Conservation (phyloP, 2,329 filamentous ascomycete species). For the Paracorniculantispora psalliotae region DNA sequence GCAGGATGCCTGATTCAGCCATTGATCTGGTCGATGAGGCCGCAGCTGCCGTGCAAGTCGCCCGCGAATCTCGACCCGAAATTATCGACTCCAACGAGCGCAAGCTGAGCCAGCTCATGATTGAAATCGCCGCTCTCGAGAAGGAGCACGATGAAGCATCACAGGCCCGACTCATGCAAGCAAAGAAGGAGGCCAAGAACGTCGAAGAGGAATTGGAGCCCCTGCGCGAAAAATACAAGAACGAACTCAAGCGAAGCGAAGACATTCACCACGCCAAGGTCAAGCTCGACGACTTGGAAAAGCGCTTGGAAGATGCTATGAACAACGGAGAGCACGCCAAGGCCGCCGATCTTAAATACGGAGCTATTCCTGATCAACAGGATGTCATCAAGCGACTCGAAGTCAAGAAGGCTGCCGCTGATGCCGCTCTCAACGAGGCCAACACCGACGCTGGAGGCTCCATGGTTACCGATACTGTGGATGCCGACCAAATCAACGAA, state of each 20-base stretch:
- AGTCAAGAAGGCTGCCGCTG: constrained; percentile 70
- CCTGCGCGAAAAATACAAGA: constrained; percentile 91
- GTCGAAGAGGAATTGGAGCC: constrained; percentile 90
- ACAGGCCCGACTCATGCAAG: constrained; percentile 72
- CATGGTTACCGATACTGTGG: constrained; percentile 88
- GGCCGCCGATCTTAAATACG: constrained; percentile 93
- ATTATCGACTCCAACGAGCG: constrained; percentile 92
- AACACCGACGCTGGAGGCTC: constrained; percentile 58
- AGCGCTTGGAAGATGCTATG: constrained; percentile 90
- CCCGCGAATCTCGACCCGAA: constrained; percentile 93
- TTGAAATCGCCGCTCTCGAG: constrained; percentile 92
- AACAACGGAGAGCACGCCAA: constrained; percentile 78
- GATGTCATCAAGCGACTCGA: constrained; percentile 76
- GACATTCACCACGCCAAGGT: constrained; percentile 92
- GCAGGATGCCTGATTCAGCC: constrained; percentile 90
- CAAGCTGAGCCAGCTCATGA: constrained; percentile 83
- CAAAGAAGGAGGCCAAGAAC: constrained; percentile 87
- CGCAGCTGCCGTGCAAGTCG: constrained; percentile 91
- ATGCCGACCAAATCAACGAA: constrained; percentile 97
- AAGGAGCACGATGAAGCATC: constrained; percentile 95
- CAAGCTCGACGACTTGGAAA: constrained; percentile 86
- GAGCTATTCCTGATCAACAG: constrained; percentile 91
- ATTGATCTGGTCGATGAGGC: constrained; percentile 97
- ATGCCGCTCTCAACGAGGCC: constrained; percentile 59
- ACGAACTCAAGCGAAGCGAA: constrained; percentile 83